These are phyloP conservation scores for Podospora fimiseda DNA, from an alignment of 495 filamentous ascomycete species.

Conservation along the genomic window DNA sequence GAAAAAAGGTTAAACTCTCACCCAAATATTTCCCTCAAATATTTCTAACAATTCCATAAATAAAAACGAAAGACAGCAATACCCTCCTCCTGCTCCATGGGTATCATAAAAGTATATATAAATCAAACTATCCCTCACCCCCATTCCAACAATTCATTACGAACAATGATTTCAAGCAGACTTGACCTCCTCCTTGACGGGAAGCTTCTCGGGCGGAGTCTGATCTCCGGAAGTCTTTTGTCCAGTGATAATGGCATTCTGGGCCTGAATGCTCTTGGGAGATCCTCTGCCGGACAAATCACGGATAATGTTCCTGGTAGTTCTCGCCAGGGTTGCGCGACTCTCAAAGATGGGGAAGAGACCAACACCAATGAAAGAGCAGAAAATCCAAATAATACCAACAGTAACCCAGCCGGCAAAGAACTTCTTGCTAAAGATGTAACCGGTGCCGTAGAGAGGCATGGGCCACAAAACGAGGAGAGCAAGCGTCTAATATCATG, in stretches of 20 bases:
- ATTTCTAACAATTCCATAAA: too few relatives aligned
- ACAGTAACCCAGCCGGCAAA: conserved; percentile 90
- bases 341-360: conserved; percentile 83
- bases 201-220: conserved; percentile 28
- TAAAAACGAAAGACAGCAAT: too few relatives aligned
- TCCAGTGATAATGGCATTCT: conserved; percentile 13
- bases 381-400: conserved; percentile 84
- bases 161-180: conserved; percentile 7
- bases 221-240: conserved; percentile 19
- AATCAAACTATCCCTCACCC: too few relatives aligned
- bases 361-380: conserved; percentile 63
- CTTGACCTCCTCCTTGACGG: conserved; percentile 14
- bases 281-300: conserved; percentile 62
- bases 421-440: conserved; percentile 85
- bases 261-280: conserved; percentile 32
- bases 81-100: too few relatives aligned
- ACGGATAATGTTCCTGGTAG: conserved; percentile 56
- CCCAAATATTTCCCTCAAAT: too few relatives aligned
- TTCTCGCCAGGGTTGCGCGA: conserved; percentile 57
- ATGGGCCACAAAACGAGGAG: conserved; percentile 90
- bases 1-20: too few relatives aligned
- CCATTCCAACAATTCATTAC: too few relatives aligned
- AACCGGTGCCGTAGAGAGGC: conserved; percentile 82
- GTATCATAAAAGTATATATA: too few relatives aligned
- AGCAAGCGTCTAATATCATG: conserved; percentile 53